A percentile compares a stretch with the other conserved stretches of the same genome.
Conservation (phyloP, 192 early-diverging fungal genomes). For the Gonapodya sp. region DNA sequence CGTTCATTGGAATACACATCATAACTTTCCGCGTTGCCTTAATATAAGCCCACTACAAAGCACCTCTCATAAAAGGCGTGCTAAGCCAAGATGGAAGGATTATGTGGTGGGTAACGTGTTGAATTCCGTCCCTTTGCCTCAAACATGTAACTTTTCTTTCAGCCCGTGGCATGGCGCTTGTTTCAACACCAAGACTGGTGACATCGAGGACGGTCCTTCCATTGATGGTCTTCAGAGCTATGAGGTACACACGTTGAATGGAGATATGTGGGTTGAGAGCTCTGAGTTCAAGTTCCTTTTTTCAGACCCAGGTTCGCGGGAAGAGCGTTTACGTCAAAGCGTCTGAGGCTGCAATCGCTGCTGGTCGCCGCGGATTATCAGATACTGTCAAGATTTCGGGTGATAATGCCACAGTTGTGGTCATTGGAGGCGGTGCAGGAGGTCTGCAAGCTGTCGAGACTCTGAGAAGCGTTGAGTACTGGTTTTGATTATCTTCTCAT, state of each 20-base stretch:
- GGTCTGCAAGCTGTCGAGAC: constrained; percentile 34
- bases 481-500: background rate
- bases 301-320: background rate
- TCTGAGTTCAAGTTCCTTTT: background rate
- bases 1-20: background rate
- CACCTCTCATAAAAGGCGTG: constrained; percentile 24
- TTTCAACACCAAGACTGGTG: constrained; percentile 26
- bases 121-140: no score
- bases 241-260: constrained; percentile 28
- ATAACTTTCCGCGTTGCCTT: background rate
- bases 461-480: constrained; percentile 28
- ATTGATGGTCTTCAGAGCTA: constrained; percentile 23
- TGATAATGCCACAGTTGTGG: constrained; percentile 24
- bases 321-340: background rate
- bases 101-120: constrained; percentile 2
- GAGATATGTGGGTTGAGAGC: background rate
- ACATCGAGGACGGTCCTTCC: constrained; percentile 30
- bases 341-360: background rate
- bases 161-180: constrained; percentile 36
- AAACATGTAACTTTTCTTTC: no score
- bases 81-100: constrained; percentile 25
- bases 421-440: constrained; percentile 42
- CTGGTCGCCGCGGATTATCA: background rate
- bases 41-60: constrained; percentile 24
- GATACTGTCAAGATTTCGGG: background rate